These are phyloP conservation scores for Penicillium hordei DNA, from an alignment of 2,329 filamentous ascomycete genomes.

Conservation along the genomic window DNA sequence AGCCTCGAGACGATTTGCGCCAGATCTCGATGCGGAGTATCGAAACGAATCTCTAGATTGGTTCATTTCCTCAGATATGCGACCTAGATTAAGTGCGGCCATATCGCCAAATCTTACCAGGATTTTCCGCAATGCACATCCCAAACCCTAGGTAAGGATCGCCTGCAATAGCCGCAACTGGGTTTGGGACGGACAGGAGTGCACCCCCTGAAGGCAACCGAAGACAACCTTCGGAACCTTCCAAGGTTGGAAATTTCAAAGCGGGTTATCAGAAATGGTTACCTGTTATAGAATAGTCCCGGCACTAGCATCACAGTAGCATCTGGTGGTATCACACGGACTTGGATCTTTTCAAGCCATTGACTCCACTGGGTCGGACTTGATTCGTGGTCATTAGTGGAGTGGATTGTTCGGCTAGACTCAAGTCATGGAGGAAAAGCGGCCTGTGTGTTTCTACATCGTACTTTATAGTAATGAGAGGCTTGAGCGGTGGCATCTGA, in stretches of 20 bases:
- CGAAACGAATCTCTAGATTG: not conserved
- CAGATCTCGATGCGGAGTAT: conserved; percentile 1
- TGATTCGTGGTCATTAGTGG: not conserved
- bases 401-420: not conserved
- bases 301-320: not conserved
- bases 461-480: not conserved
- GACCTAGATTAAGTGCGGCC: not conserved
- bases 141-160: not conserved
- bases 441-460: not conserved
- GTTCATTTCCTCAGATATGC: not conserved
- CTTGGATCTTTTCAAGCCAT: not conserved
- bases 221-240: not conserved
- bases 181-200: not conserved
- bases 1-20: not conserved
- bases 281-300: not conserved
- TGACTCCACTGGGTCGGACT: not conserved
- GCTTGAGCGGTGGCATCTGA: conserved; percentile 1
- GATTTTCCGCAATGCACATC: not conserved
- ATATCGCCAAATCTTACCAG: not conserved
- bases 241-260: not conserved
- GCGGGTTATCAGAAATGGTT: not conserved
- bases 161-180: not conserved
- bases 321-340: not conserved
- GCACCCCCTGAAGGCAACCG: not conserved
- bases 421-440: not conserved